Evolutionary conservation across 441 rosid genomes (phyloP), one percentile per base, ranked within the genome.

Genomic region (Capsella rubella): DNA sequence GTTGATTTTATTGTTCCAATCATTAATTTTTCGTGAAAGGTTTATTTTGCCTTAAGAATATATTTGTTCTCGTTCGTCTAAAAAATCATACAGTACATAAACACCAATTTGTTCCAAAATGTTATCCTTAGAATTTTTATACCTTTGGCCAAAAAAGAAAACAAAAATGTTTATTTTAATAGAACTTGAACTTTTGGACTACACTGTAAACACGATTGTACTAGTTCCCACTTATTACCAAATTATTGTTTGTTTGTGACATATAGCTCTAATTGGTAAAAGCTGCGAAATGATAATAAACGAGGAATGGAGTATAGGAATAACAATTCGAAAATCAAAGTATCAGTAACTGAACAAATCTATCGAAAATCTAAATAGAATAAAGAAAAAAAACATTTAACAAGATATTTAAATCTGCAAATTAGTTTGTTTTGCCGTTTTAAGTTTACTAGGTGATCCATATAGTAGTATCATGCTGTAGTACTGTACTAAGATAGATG

Each of bases 1-100:
- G 28, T 61, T 60, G 43, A 32, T 69, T 42, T 69, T 69, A 27
- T 49, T 63, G 15, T 25, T 21, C 37, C 55, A 8, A 53, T 60
- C 67, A 4, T 54, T 63, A 9, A 32, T 3, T 68, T 60, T 57
- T 40, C 14, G 11, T 64, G 63, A 16, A 11, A 42, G 45, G 39
- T 13, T 4, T 14, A 31, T 16, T 71, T 72, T 27, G 45, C 54
- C 46, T 72, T 62, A 21, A 16, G 8, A 6, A 47, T 27, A 31
- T 69, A 4, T 56, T 45, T 67, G 27, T 40, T 40, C 59, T 50
- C 21, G 53, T 16, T 54, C 13, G 18, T 42, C 72, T 25, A 34
- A 66, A 37, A 2, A 51, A 14, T 1, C 35, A 9, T 4, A 2
- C 4, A 18, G 29, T 12, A n/a, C 47, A 13, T 3, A 4, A 13